Conservation (phyloP, 352 stramenopile species). For the Globisporangium cystogenes region DNA sequence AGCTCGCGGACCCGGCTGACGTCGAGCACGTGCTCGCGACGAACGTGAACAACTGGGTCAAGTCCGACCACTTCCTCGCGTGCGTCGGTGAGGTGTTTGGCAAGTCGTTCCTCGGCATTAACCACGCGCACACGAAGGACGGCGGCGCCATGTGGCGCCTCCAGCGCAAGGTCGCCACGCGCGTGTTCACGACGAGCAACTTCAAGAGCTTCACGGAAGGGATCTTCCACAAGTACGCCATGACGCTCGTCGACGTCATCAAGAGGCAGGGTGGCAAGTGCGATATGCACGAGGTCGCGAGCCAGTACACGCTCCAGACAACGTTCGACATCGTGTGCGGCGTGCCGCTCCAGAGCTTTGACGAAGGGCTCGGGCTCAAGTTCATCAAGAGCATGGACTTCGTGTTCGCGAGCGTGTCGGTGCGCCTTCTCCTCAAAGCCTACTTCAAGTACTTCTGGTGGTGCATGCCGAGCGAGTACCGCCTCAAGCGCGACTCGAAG, state of each 20-base stretch:
- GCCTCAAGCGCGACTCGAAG: slow-evolving; percentile 14
- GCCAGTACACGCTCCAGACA: slow-evolving; percentile 39
- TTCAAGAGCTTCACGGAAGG: slow-evolving; percentile 42
- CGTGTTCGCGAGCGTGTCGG: slow-evolving; percentile 36
- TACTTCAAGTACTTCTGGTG: slow-evolving; percentile 49
- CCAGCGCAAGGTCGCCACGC: slow-evolving; percentile 77
- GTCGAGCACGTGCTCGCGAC: slow-evolving; percentile 54
- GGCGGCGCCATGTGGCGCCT: slow-evolving; percentile 51
- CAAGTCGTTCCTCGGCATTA: slow-evolving; percentile 65
- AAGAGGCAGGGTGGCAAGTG: slow-evolving; percentile 9
- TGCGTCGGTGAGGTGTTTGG: slow-evolving; percentile 55
- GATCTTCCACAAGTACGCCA: slow-evolving; percentile 38
- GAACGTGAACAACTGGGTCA: slow-evolving; percentile 63
- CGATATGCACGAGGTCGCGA: slow-evolving; percentile 45
- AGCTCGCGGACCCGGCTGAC: slow-evolving; percentile 46
- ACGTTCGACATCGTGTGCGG: slow-evolving; percentile 61
- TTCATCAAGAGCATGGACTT: slow-evolving; percentile 47
- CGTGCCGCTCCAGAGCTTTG: slow-evolving; percentile 23
- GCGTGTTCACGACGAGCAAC: slow-evolving; percentile 80
- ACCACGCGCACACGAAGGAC: slow-evolving; percentile 38
- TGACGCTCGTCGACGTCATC: slow-evolving; percentile 16
- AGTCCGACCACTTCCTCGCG: slow-evolving; percentile 53
- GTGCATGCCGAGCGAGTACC: slow-evolving; percentile 56
- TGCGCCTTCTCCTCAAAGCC: slow-evolving; percentile 47
- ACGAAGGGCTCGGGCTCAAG: slow-evolving; percentile 16